Evolutionary conservation across 2,329 filamentous ascomycete species (phyloP).

Genomic region (Drechslerella dactyloides): DNA sequence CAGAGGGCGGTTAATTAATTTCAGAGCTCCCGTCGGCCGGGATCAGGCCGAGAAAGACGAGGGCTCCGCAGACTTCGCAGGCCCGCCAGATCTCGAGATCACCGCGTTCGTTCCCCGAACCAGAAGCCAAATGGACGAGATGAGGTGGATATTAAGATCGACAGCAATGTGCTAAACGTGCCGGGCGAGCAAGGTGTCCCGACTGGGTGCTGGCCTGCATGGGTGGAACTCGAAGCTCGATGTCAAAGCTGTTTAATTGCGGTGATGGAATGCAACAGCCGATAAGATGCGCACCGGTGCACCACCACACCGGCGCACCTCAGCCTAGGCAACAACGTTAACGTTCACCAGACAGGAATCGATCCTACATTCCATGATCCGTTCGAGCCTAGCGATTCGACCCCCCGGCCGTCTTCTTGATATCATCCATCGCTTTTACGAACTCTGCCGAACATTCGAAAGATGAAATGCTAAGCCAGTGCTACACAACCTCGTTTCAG

Average conservation of each 20-base stretch:
- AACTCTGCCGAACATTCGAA: too few relatives aligned
- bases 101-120: slow-evolving; percentile 22
- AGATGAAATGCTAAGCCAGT: too few relatives aligned
- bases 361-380: too few relatives aligned
- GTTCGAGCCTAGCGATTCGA: too few relatives aligned
- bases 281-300: not conserved
- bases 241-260: not conserved
- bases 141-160: slow-evolving; percentile 36
- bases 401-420: too few relatives aligned
- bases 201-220: slow-evolving; percentile 5
- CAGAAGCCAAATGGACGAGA: slow-evolving; percentile 31
- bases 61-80: not conserved
- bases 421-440: too few relatives aligned
- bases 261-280: not conserved
- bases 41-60: too few relatives aligned
- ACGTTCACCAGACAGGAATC: too few relatives aligned
- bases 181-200: slow-evolving; percentile 21
- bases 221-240: not conserved
- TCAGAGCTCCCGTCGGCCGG: too few relatives aligned
- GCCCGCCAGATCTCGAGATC: slow-evolving; percentile 18
- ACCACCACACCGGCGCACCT: not conserved
- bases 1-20: too few relatives aligned
- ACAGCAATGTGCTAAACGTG: slow-evolving; percentile 27
- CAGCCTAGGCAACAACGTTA: too few relatives aligned
- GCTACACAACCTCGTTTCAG: slow-evolving; percentile 13